A percentile compares a stretch with the other conserved stretches of the same genome.
phyloP scores from a whole-genome alignment of 176 grass and related monocot genomes.

The Echinochloa phyllopogon region DNA sequence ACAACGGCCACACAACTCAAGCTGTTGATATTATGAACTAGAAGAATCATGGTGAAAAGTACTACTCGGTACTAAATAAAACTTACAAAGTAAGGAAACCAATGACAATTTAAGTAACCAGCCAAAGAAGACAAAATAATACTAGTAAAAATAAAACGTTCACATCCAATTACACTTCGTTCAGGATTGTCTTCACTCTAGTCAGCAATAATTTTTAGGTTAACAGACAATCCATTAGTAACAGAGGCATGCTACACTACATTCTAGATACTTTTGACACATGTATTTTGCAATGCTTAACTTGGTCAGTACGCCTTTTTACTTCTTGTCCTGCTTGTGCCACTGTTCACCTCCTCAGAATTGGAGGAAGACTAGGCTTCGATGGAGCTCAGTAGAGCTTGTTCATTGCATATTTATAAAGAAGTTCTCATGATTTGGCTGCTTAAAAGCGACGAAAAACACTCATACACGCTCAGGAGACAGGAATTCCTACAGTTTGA shows the following conservation, averaged over 20 bases:
- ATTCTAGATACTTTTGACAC: neutral
- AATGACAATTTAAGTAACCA: neutral
- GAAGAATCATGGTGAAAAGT: neutral
- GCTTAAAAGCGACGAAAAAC: neutral
- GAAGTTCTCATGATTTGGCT: neutral
- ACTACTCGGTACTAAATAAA: neutral
- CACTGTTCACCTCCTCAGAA: neutral
- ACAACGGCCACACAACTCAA: conserved; percentile 9
- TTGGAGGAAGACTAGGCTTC: neutral
- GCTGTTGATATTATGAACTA: conserved; percentile 8
- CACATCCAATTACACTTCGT: neutral
- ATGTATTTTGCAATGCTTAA: neutral
- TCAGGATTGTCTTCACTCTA: neutral
- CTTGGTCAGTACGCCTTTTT: neutral
- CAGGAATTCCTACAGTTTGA: neutral
- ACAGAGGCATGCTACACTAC: neutral
- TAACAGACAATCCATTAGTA: neutral
- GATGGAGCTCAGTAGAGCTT: neutral
- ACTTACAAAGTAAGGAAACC: neutral
- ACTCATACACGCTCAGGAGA: neutral
- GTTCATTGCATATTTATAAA: neutral
- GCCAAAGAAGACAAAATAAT: neutral
- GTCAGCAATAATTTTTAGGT: neutral
- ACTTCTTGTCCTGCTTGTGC: neutral
- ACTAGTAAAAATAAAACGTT: neutral